phyloP scores from a whole-genome alignment of 148 eudicot species.

The Spergularia marina region DNA sequence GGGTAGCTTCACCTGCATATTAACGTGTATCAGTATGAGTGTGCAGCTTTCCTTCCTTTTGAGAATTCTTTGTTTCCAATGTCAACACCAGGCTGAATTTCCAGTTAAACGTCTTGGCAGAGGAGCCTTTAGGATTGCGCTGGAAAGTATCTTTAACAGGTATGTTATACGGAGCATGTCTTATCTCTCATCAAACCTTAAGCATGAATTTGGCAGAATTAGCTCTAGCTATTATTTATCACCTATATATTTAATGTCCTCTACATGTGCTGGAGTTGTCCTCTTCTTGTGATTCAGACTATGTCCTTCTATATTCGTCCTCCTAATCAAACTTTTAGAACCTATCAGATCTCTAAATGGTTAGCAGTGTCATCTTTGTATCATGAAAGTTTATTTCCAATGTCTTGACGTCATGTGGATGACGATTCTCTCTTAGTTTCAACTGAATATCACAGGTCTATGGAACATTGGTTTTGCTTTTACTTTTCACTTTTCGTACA shows the following conservation, averaged over 20 bases:
- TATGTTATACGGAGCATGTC: neutral
- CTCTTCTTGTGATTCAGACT: neutral
- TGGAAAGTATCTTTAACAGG: slow-evolving; percentile 55
- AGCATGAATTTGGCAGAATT: neutral
- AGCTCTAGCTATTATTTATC: neutral
- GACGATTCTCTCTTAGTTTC: neutral
- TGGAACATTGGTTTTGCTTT: neutral
- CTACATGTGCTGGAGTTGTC: neutral
- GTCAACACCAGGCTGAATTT: slow-evolving; percentile 49
- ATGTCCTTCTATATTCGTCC: neutral
- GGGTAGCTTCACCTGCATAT: neutral
- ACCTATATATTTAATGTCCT: neutral
- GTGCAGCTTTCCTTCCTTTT: neutral
- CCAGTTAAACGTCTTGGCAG: slow-evolving; percentile 55
- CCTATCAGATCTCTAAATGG: neutral
- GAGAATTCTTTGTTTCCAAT: slow-evolving; percentile 16
- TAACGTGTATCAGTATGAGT: neutral
- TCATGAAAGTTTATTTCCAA: neutral
- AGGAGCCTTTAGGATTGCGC: slow-evolving; percentile 65
- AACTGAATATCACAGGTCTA: neutral
- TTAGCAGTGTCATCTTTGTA: neutral
- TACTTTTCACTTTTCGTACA: neutral
- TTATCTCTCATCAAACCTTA: neutral
- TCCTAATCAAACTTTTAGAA: neutral
- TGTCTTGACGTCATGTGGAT: neutral